A percentile compares a stretch with the other conserved stretches of the same genome.
Evolutionary conservation across 2,329 filamentous ascomycete genomes (phyloP).

Genomic region (Lasiodiplodia gonubiensis): DNA sequence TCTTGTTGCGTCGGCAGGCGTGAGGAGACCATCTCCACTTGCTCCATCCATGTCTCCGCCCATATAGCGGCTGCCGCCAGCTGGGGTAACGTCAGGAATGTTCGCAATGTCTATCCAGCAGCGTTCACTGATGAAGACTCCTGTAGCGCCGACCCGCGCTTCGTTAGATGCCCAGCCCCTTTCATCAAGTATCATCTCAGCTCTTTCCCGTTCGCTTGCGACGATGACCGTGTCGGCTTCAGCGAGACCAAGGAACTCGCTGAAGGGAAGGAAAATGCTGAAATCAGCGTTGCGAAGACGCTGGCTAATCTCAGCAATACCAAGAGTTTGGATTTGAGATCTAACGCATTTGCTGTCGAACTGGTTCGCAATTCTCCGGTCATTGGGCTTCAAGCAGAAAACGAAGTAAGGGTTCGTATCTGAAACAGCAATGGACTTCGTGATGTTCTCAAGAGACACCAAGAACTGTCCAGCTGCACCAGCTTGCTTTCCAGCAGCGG

Average conservation of each 20-base stretch:
- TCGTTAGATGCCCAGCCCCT: conserved; percentile 93
- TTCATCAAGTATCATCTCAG: conserved; percentile 87
- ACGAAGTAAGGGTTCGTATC: conserved; percentile 95
- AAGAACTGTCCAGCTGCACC: conserved; percentile 94
- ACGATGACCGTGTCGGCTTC: conserved; percentile 85
- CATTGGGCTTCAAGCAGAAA: conserved; percentile 97
- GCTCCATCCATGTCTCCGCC: conserved; percentile 57
- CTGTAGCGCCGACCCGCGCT: conserved; percentile 86
- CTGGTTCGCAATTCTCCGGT: conserved; percentile 95
- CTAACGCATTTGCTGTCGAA: conserved; percentile 99
- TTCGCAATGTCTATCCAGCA: conserved; percentile 93
- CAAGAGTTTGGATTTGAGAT: conserved; percentile 91
- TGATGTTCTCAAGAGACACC: conserved; percentile 86
- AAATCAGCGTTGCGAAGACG: conserved; percentile 92
- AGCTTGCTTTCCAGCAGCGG: conserved; percentile 64
- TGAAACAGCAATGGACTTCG: conserved; percentile 78
- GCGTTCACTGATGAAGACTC: conserved; percentile 92
- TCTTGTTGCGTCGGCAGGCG: conserved; percentile 57
- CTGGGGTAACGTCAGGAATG: conserved; percentile 68
- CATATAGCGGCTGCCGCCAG: conserved; percentile 61
- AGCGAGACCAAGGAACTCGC: conserved; percentile 88
- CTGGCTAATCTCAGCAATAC: conserved; percentile 96
- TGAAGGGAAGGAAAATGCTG: conserved; percentile 92
- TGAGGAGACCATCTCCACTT: conserved; percentile 66
- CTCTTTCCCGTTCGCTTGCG: conserved; percentile 90